Percentiles rank a stretch among this genome's conserved stretches.
These are phyloP conservation scores for Termitomyces sp. DNA, from an alignment of 768 basidiomycete species.

Conservation along the genomic window DNA sequence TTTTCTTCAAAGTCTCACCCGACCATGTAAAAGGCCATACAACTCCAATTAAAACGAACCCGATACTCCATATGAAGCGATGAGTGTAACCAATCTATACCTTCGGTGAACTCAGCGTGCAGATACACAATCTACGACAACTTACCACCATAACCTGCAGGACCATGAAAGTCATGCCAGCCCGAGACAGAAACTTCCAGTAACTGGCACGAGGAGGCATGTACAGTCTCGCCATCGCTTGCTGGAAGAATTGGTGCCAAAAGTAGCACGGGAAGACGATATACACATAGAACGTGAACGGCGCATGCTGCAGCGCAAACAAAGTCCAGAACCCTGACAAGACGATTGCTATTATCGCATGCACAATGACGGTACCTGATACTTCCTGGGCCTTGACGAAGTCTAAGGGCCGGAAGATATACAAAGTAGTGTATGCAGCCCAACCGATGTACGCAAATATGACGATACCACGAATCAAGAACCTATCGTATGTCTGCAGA, in stretches of 20 bases:
- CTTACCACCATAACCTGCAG: conserved; percentile 74
- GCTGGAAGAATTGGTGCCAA: conserved; percentile 52
- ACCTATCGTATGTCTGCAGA: conserved; percentile 80
- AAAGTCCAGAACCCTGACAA: conserved; percentile 37
- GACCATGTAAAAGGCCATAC: conserved; percentile 67
- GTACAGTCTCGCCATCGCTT: conserved; percentile 16
- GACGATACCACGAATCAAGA: conserved; percentile 66
- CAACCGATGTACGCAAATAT: conserved; percentile 72
- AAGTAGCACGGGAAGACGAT: conserved; percentile 73
- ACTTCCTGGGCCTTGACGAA: background rate
- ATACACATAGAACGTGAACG: conserved; percentile 74
- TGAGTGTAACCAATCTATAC: conserved; percentile 64
- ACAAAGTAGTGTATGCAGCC: conserved; percentile 62
- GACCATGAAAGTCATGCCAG: conserved; percentile 30
- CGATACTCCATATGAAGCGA: conserved; percentile 67
- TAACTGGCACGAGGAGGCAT: conserved; percentile 2
- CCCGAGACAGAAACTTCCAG: conserved; percentile 19
- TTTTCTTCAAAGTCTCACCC: conserved; percentile 19
- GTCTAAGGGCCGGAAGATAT: conserved; percentile 43
- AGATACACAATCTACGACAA: conserved; percentile 7
- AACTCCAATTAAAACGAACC: conserved; percentile 53
- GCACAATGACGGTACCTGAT: conserved; percentile 6
- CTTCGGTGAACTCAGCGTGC: background rate
- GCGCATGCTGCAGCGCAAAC: conserved; percentile 61
- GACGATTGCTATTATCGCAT: conserved; percentile 16